Conservation (phyloP, 129 eudicot genomes). For the Chrysanthemum lavandulifolium region DNA sequence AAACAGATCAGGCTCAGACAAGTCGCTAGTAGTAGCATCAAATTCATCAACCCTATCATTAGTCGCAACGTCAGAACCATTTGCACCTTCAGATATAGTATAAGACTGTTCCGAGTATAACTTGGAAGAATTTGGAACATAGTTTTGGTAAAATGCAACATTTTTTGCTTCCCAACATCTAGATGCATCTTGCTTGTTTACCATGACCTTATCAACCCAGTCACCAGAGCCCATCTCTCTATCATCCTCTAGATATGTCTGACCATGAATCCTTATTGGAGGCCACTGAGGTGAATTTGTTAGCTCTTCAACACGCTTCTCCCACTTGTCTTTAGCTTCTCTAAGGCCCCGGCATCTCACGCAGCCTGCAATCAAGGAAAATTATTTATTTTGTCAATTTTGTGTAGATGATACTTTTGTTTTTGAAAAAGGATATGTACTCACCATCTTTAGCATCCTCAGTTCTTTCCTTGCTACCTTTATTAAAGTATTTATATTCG, state of each 20-base stretch:
- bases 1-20: slow-evolving; percentile 89
- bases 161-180: slow-evolving; percentile 67
- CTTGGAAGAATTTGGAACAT: slow-evolving; percentile 54
- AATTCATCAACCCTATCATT: slow-evolving; percentile 76
- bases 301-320: no score
- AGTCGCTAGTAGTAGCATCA: slow-evolving; percentile 90
- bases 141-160: slow-evolving; percentile 70
- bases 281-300: slow-evolving; percentile 91
- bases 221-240: slow-evolving; percentile 66
- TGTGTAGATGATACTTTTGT: no score
- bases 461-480: no score
- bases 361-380: no score
- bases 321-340: no score
- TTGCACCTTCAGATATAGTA: slow-evolving; percentile 41
- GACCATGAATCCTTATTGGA: slow-evolving; percentile 55
- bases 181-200: slow-evolving; percentile 79
- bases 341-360: no score
- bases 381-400: no score
- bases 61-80: slow-evolving; percentile 54
- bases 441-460: no score
- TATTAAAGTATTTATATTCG: no score
- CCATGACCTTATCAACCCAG: slow-evolving; percentile 99
- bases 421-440: no score
- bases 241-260: slow-evolving; percentile 57
- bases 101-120: slow-evolving; percentile 48